phyloP scores from a whole-genome alignment of 768 basidiomycete genomes.

The Chiua virens region DNA sequence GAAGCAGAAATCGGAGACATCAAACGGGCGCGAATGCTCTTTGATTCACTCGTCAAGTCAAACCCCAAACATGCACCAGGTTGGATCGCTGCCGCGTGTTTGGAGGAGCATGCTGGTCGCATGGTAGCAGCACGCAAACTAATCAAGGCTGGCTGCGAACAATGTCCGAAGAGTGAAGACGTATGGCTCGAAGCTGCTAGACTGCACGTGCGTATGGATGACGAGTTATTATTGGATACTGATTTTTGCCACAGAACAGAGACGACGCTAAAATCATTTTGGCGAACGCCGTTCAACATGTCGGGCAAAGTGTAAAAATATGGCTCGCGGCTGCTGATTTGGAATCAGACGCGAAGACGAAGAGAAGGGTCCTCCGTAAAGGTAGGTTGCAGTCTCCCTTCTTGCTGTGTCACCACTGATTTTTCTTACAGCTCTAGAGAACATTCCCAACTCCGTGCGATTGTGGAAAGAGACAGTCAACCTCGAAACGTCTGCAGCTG shows the following conservation, averaged over 20 bases:
- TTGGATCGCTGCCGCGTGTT: constrained; percentile 96
- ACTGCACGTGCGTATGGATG: constrained; percentile 66
- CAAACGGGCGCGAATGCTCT: constrained; percentile 93
- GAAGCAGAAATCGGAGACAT: constrained; percentile 99
- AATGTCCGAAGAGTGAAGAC: constrained; percentile 95
- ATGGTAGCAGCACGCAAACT: constrained; percentile 94
- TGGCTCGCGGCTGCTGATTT: constrained; percentile 95
- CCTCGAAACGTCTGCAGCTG: constrained; percentile 82
- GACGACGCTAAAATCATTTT: constrained; percentile 94
- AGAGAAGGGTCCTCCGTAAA: constrained; percentile 91
- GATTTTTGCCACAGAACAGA: constrained; percentile 55
- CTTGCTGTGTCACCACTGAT: neutral
- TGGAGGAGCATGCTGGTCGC: constrained; percentile 95
- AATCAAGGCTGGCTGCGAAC: constrained; percentile 91
- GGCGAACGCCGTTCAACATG: constrained; percentile 92
- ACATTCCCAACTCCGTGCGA: constrained; percentile 95
- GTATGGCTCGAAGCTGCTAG: constrained; percentile 98
- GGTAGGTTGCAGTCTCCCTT: constrained; percentile 43
- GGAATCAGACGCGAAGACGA: constrained; percentile 80
- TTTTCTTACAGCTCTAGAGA: constrained; percentile 72
- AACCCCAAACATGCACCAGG: constrained; percentile 98
- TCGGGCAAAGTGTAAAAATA: constrained; percentile 92
- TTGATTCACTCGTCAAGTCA: constrained; percentile 94
- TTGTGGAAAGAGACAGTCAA: constrained; percentile 99
- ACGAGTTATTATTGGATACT: neutral